Base-by-base conservation (phyloP, 768 basidiomycete genomes). In the Boletus rubropictus region DNA sequence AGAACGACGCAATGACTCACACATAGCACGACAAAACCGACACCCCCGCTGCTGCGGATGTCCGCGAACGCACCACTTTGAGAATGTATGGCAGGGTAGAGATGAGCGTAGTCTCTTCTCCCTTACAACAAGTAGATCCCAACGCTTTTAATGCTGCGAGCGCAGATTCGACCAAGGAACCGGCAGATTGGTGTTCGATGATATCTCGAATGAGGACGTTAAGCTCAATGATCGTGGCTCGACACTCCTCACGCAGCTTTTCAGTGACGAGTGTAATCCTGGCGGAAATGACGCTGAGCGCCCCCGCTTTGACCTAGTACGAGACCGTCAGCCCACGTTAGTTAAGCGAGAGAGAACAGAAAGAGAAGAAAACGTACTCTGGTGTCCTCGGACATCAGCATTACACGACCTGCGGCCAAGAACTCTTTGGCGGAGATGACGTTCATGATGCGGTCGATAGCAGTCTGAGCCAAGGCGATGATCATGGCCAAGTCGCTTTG, bases 381-480 rank as follows among this genome's bases (percentile, higher is more conserved):
- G 22, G 61, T 46, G 34, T 85, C 76, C 2, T 72, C 69, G 4
- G 76, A 80, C 24, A 72, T 64, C 11, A 89, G 56, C 67, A 89
- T 81, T 2, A 72, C 66, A 17, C 77, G 46, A 5, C 80, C 67
- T 5, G 85, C 74, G 22, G 63, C 57, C 43, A 88, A 67, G 66
- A 95, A 94, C 54, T 84, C 79, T 25, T 68, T 62, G 3, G 84
- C 90, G 7, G 84, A 76, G 68, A 94, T 82, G 35, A 81, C 75
- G 20, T 64, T 71, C 42, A 91, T 73, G 2, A 79, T 69, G 38
- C 71, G 75, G 14, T 68, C 72, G 40, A 89, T 66, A 4, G 80
- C 73, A 15, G 62, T 53, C 22, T 78, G 75, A 20, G 83, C 77
- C 14, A 69, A 69, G 15, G 67, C 54, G 5, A 69, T 61, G 24